Conservation (phyloP, 2,329 filamentous ascomycete species). For the Canariomyces notabilis region DNA sequence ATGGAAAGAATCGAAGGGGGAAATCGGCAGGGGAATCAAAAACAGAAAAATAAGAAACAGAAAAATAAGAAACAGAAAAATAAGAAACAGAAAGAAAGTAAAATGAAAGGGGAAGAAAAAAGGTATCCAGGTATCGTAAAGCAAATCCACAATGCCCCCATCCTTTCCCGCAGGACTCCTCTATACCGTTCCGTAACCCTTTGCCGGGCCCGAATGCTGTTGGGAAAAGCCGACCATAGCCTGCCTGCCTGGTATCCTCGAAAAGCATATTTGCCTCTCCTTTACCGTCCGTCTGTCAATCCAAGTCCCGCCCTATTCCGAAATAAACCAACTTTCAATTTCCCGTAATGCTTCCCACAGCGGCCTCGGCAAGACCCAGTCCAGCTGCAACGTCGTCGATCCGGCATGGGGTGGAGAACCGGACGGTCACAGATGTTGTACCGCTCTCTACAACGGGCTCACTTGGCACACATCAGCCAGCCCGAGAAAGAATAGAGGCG, state of each 20-base stretch:
- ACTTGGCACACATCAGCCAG: too few species aligned
- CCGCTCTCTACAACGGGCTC: too few species aligned
- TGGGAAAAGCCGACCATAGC: neutral
- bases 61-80: neutral
- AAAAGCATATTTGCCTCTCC: neutral
- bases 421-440: too few species aligned
- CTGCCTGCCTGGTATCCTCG: neutral
- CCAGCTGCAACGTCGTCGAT: too few species aligned
- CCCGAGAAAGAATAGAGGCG: too few species aligned
- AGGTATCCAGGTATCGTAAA: neutral
- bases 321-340: neutral
- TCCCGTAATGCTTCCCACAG: neutral
- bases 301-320: neutral
- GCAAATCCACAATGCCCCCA: neutral
- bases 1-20: neutral
- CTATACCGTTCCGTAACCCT: neutral
- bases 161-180: neutral
- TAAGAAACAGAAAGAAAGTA: neutral
- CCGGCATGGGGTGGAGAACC: too few species aligned
- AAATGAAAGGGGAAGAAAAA: neutral
- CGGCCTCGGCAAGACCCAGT: too few species aligned
- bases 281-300: too few species aligned
- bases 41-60: slow-evolving; percentile 1
- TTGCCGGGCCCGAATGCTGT: neutral
- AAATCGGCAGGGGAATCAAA: neutral